Evolutionary conservation across 192 early-diverging fungal species (phyloP).

Genomic region (Podila clonocystis): DNA sequence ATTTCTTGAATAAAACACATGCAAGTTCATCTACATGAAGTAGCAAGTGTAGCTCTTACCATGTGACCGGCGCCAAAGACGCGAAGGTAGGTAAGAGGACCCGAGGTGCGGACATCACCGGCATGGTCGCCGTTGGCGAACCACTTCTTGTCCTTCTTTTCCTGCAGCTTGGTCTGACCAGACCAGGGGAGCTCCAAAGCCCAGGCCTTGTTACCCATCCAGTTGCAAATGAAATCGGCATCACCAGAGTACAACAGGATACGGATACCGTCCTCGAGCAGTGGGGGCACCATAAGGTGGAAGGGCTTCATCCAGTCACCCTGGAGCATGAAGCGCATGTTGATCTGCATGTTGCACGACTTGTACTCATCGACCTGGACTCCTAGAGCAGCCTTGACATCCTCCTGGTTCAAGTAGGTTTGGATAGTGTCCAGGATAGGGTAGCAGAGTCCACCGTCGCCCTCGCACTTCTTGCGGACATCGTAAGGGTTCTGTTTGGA

Average conservation of each 20-base stretch:
- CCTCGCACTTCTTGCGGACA: slow-evolving; percentile 87
- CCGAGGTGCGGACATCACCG: slow-evolving; percentile 75
- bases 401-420: slow-evolving; percentile 77
- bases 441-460: slow-evolving; percentile 86
- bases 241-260: slow-evolving; percentile 94
- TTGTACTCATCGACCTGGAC: slow-evolving; percentile 73
- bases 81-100: slow-evolving; percentile 86
- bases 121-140: slow-evolving; percentile 63
- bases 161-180: slow-evolving; percentile 74
- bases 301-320: slow-evolving; percentile 82
- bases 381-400: slow-evolving; percentile 82
- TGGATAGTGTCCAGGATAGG: slow-evolving; percentile 84
- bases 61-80: slow-evolving; percentile 91
- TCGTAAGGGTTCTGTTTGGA: slow-evolving; percentile 95
- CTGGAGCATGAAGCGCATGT: slow-evolving; percentile 57
- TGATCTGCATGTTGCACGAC: slow-evolving; percentile 88
- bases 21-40: neutral
- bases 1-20: neutral
- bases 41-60: slow-evolving; percentile 33
- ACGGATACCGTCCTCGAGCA: slow-evolving; percentile 84
- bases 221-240: slow-evolving; percentile 95
- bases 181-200: slow-evolving; percentile 85
- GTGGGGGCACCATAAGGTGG: slow-evolving; percentile 66
- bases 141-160: slow-evolving; percentile 79
- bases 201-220: slow-evolving; percentile 94